Evolutionary conservation across 495 filamentous ascomycete species (phyloP), one percentile per base, ranked within the genome.

Genomic region (Penicillium verhagenii): DNA sequence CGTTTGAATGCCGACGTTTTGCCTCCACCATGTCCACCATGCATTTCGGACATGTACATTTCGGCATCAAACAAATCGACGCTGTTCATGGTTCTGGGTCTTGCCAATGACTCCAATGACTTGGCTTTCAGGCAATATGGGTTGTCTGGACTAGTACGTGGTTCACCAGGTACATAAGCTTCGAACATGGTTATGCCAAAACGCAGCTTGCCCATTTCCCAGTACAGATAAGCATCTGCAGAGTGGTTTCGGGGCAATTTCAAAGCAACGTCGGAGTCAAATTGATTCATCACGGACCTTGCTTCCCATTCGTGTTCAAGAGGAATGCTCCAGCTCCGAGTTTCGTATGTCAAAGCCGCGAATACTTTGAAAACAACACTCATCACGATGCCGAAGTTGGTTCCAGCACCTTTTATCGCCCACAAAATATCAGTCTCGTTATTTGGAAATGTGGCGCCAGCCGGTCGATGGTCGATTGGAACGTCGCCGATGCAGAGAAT

Each of bases 1-100:
- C 83, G 77, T 72, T 86, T 86, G 73, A 87, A 86, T 18, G 83
- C 78, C 46, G 77, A 84, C 1, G 81, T 86, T 66, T 83, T 85
- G 63, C 73, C 75, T 21, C 75, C 66, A 50, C 75, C 75, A 56
- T 86, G 82, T 18, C 81, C 83, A 43, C 80, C 79, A 50, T 86
- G 82, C 79, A 86, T 80, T 39, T 49, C 60, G 13, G 79, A 82
- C 64, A 86, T 74, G 66, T 86, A 84, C 79, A 85, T 84, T 33
- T 86, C 82, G 6, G 72, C 66, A 10, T 85, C 77, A 55, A 86
- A 86, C 58, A 86, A 57, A 54, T 66, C 76, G 38, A 84, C 59
- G 44, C 69, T 52, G 53, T 87, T 72, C 44, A 83, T 72, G 13
- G 33, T 44, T 61, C 73, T 65, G n/a, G n/a, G n/a, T n/a, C n/a